phyloP scores from a whole-genome alignment of 176 grass and related monocot species.

The Aegilops umbellulata region DNA sequence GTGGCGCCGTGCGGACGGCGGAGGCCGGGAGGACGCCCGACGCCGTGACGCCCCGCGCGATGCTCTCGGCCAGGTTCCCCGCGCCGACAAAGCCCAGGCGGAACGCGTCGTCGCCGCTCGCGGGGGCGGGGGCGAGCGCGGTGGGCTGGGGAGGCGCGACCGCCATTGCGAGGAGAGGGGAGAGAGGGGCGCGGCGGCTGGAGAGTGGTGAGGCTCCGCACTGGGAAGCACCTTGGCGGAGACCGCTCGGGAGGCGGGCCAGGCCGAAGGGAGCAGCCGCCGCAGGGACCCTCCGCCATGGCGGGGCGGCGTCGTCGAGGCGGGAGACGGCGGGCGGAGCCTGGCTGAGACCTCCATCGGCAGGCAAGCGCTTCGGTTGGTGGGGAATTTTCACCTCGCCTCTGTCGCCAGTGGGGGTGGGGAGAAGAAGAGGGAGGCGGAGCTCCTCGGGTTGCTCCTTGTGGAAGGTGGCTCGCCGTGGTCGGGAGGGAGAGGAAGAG shows the following conservation, averaged over 20 bases:
- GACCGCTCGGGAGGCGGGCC: no score
- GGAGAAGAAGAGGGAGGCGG: no score
- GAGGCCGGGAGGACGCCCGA: slow-evolving; percentile 66
- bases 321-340: neutral
- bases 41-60: slow-evolving; percentile 76
- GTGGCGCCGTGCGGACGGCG: slow-evolving; percentile 74
- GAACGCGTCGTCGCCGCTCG: slow-evolving; percentile 33
- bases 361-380: neutral
- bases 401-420: no score
- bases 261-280: no score
- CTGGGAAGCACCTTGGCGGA: no score
- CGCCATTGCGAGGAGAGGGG: slow-evolving; percentile 37
- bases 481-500: no score
- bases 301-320: neutral
- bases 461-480: no score
- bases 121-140: neutral
- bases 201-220: neutral
- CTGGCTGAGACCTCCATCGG: slow-evolving; percentile 32
- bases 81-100: slow-evolving; percentile 75
- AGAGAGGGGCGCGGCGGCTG: neutral
- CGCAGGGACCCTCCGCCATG: no score
- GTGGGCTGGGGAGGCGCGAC: slow-evolving; percentile 34
- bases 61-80: slow-evolving; percentile 94
- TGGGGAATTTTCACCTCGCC: neutral
- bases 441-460: no score